Percentiles rank a stretch among this genome's conserved stretches.
Evolutionary conservation across 2,329 filamentous ascomycete genomes (phyloP).

Genomic region (Exophiala oligosperma): DNA sequence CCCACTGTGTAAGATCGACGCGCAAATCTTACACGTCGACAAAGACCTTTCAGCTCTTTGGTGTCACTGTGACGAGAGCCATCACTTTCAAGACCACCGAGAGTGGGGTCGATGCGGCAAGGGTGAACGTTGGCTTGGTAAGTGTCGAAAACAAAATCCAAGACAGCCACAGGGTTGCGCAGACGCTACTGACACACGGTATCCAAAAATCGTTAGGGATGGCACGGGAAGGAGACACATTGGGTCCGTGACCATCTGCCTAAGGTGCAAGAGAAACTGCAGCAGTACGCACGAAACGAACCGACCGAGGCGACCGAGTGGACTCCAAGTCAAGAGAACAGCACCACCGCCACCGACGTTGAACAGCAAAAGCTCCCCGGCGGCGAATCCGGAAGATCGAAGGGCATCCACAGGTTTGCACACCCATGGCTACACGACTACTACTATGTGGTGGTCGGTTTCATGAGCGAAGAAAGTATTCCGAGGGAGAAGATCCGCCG

Average conservation of each 20-base stretch:
- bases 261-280: slow-evolving; percentile 3
- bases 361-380: neutral
- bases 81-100: slow-evolving; percentile 9
- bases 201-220: slow-evolving; percentile 1
- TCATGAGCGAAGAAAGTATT: slow-evolving; percentile 9
- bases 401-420: neutral
- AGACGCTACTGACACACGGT: neutral
- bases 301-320: neutral
- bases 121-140: slow-evolving; percentile 5
- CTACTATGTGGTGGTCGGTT: slow-evolving; percentile 14
- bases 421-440: slow-evolving; percentile 16
- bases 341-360: slow-evolving; percentile 3
- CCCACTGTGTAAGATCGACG: slow-evolving; percentile 11
- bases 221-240: slow-evolving; percentile 9
- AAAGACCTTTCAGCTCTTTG: slow-evolving; percentile 9
- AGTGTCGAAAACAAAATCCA: neutral
- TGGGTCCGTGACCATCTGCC: slow-evolving; percentile 8
- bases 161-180: neutral
- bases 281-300: neutral
- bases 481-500: slow-evolving; percentile 10
- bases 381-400: neutral
- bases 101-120: slow-evolving; percentile 7
- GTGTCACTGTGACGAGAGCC: slow-evolving; percentile 3
- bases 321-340: slow-evolving; percentile 2
- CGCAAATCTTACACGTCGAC: slow-evolving; percentile 7